Evolutionary conservation across 2,329 filamentous ascomycete species (phyloP), one percentile per base, ranked within the genome.

Genomic region (Exophiala dermatitidis): DNA sequence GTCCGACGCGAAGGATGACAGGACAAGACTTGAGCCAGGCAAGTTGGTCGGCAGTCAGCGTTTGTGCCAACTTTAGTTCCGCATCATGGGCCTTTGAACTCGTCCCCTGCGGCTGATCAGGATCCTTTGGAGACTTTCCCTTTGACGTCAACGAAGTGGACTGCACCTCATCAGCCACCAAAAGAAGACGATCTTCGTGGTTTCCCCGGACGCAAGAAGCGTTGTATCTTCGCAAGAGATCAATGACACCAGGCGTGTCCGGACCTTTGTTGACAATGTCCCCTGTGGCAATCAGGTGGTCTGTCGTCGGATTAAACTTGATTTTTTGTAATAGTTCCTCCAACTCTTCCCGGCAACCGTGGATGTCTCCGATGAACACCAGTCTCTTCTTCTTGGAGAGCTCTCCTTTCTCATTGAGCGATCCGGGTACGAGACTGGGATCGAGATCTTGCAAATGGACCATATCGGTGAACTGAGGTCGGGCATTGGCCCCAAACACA

Each of bases 121-220:
- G 29, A 8, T 28, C 48, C 6, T 46, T 33, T 29, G 37, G n/a
- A 56, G 33, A 5, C 29, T 43, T 48, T 26, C 48, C 47, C 41
- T 40, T 42, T 19, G 46, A 46, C 9, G 10, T 58, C 57, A 40
- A 64, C 57, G 8, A 63, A 48, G 48, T 57, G 12, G 61, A 66
- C 60, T 60, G 67, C 63, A 67, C 73, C 41, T 76, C 68, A 30
- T 75, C 73, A 56, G 83, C 79, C 1, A 83, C 78, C 5, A 85
- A 77, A n/a, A 97, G 77, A 19, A 96, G 77, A 26, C 83, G 79
- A 67, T 97, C 90, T 67, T 98, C 93, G 71, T 95, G 88, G 70
- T 96, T 96, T 12, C 93, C 93, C 47, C 91, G 84, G 5, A 97
- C 89, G 58, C 83, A 88, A 31, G 84, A 88, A 26, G 91, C 90